Evolutionary conservation across 805 yeast genomes (phyloP).

Genomic region (Saccharomycopsis microspora): DNA sequence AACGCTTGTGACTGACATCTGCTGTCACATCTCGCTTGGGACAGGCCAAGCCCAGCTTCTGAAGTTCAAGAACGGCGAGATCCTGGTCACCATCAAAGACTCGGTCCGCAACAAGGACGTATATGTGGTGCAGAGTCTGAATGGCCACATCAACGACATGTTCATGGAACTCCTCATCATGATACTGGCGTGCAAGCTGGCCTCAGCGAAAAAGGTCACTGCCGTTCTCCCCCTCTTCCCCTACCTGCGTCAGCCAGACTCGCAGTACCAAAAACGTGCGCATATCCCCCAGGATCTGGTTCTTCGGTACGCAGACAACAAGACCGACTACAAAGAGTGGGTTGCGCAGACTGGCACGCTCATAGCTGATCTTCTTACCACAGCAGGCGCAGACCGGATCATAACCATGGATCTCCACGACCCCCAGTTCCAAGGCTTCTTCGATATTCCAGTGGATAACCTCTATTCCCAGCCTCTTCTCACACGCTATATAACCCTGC

Average conservation of each 20-base stretch:
- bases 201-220: constrained; percentile 80
- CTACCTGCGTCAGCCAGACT: constrained; percentile 91
- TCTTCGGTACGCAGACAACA: constrained; percentile 25
- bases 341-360: constrained; percentile 91
- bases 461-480: constrained; percentile 79
- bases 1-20: constrained; percentile 58
- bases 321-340: constrained; percentile 84
- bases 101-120: constrained; percentile 96
- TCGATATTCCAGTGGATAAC: constrained; percentile 93
- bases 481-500: constrained; percentile 70
- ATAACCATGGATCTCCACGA: constrained; percentile 98
- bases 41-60: constrained; percentile 55
- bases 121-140: constrained; percentile 75
- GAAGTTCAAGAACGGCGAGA: constrained; percentile 85
- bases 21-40: constrained; percentile 64
- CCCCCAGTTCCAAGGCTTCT: constrained; percentile 96
- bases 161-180: constrained; percentile 74
- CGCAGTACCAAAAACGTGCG: constrained; percentile 50
- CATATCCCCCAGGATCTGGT: constrained; percentile 19
- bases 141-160: constrained; percentile 81
- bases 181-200: constrained; percentile 87
- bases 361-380: constrained; percentile 73
- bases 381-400: constrained; percentile 94
- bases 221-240: constrained; percentile 92
- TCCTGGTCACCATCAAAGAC: constrained; percentile 73